These are phyloP conservation scores for Guillardia theta DNA, from an alignment of 78 protist species.

Conservation along the genomic window DNA sequence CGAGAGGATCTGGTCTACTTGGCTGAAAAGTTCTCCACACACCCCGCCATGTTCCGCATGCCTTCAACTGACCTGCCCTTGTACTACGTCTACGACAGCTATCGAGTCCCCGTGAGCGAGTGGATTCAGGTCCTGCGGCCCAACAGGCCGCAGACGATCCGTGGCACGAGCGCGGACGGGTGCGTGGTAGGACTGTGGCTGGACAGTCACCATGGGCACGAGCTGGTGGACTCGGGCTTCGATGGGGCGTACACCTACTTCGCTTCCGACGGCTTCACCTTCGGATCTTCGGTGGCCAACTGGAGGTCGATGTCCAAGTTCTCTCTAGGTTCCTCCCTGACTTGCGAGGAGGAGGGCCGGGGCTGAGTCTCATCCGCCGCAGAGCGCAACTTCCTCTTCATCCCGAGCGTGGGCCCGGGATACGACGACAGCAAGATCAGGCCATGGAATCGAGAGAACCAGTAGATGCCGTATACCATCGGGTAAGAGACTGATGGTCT, in stretches of 20 bases:
- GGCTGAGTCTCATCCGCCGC: no score
- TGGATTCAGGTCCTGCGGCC: background rate
- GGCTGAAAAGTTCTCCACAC: background rate
- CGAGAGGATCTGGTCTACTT: conserved; percentile 42
- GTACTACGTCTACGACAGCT: conserved; percentile 57
- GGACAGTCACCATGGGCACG: background rate
- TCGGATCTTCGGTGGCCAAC: background rate
- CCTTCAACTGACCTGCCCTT: background rate
- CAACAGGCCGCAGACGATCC: background rate
- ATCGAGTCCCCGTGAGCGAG: background rate
- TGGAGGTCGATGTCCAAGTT: conserved; percentile 40
- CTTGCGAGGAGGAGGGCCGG: no score
- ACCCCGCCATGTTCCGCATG: conserved; percentile 50
- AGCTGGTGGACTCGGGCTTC: conserved; percentile 20
- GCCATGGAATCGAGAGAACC: conserved; percentile 59
- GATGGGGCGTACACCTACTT: conserved; percentile 70
- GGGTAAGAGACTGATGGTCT: background rate
- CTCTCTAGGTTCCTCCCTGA: no score
- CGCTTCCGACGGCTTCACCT: conserved; percentile 35
- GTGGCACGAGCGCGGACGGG: background rate
- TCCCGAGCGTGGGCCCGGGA: conserved; percentile 66
- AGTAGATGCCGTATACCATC: background rate
- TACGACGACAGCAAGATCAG: conserved; percentile 51
- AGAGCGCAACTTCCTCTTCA: background rate
- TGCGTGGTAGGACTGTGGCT: background rate